Base-by-base conservation (phyloP, 1,284 basidiomycete species). In the Singerocomus inundabilis region DNA sequence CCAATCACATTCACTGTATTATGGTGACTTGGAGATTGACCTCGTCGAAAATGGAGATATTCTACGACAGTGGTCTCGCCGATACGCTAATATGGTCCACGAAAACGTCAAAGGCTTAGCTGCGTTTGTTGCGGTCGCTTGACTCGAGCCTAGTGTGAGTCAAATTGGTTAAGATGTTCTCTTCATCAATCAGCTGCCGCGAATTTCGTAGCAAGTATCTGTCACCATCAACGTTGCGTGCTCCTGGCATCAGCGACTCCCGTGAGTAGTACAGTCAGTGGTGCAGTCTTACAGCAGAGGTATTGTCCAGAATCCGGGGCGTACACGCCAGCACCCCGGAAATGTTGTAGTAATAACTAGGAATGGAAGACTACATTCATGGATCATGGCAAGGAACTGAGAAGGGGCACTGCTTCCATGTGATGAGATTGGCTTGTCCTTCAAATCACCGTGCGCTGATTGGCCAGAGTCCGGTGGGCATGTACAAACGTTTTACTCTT, bases 401-500 rank as follows among this genome's bases (percentile, higher is more conserved):
- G 30, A 35, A 34, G 31, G 16, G 26, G 13, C 11, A 6, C 11
- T 21, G 33, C 6, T 39, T 21, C 40, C 30, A 26, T 32, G 40
- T 46, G 25, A 29, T 43, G 26, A 33, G 13, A 38, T 9, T 7
- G 11, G 18, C 24, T 5, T 29, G 7, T 25, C 21, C 28, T 5
- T 54, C 54, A 57, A 55, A 55, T 55, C 46, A 10, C 3, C 34
- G 7, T n/a, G 26, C 30, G 9, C 30, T 31, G 0, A 57, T 55
- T 55, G 54, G 54, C 29, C 24, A 32, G 52, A 34, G 13, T 8
- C 16, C n/a, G 12, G 38, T 12, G 18, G 8, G 12, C 24, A 40
- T 6, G 28, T 45, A 21, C 24, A 12, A 34, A 16, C 15, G 38
- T 39, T 40, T 11, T 4, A 1, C 11, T 1, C 24, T n/a, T 29